Base-by-base conservation (phyloP, 768 basidiomycete genomes). In the Paxillus ammoniavirescens region DNA sequence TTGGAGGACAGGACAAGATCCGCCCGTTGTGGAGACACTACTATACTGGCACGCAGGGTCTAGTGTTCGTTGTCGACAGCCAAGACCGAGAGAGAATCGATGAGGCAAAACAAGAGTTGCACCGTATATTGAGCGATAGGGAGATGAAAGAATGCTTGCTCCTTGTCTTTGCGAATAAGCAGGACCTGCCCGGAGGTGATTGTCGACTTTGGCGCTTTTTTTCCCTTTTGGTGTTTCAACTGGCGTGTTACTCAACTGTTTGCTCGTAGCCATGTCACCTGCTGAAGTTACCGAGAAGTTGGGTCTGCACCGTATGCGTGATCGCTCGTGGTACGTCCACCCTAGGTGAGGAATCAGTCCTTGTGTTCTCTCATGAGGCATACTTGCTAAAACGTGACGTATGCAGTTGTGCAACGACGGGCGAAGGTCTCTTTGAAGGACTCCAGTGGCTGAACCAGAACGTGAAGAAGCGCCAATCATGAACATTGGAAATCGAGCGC, bases 1-100 rank as follows among this genome's bases (percentile, higher is more conserved):
- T 98, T 38, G 96, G 96, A 64, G 96, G 96, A n/a, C 96, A 98
- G 75, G 96, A 98, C 78, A 98, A 98, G 82, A 98, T 98, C 67
- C 82, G 96, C 47, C 96, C 96, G 23, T 78, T 98, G 40, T 98
- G 96, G 96, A 82, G 96, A 74, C 96, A 98, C 73, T 98, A 98
- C 73, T 98, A 98, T 77, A 98, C 96, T 12, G 96, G 96, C 56
- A 98, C 96, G 1, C 96, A 98, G 75, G 96, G 95, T 53, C 85
- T 98, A 58, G 95, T 98, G 51, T 98, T 97, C 68, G 96, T 98
- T 53, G 93, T 98, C 53, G 96, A 98, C 74, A 95, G 93, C 58
- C 91, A 93, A 66, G 96, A 98, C 72, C 77, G 91, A 55, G 93
- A 96, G 64, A 84, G 96, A 55, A 89, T 98, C 65, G 94, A 98